Evolutionary conservation across 352 stramenopile species (phyloP).

Genomic region (Globisporangium megalacanthum): DNA sequence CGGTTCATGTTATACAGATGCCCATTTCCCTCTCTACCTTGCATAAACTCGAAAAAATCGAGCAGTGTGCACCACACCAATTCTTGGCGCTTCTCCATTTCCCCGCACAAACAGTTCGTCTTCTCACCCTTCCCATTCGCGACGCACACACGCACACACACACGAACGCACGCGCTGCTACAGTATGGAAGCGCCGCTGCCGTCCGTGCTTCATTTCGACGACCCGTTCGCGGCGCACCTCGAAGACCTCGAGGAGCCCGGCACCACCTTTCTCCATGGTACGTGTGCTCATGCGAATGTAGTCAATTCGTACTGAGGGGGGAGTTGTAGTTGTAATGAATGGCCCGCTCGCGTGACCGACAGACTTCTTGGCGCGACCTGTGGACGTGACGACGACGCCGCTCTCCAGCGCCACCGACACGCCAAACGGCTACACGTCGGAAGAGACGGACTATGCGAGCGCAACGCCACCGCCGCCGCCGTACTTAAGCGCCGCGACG

Average conservation of each 20-base stretch:
- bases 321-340: no score
- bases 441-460: conserved; percentile 83
- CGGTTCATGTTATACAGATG: no score
- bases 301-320: neutral
- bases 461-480: conserved; percentile 18
- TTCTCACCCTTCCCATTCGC: neutral
- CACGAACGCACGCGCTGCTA: neutral
- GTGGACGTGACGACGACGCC: conserved; percentile 19
- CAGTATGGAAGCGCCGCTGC: conserved; percentile 35
- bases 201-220: conserved; percentile 59
- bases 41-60: no score
- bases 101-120: neutral
- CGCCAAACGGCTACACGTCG: conserved; percentile 77
- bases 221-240: conserved; percentile 66
- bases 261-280: conserved; percentile 66
- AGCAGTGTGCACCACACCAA: no score
- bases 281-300: neutral
- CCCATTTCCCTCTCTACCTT: no score
- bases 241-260: conserved; percentile 62
- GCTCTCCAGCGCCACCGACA: conserved; percentile 24
- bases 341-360: no score
- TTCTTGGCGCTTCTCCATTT: no score
- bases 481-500: neutral
- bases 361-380: conserved; percentile 32
- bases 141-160: neutral